Evolutionary conservation across 306 rosid genomes (phyloP).

Genomic region (Vigna hirtella): DNA sequence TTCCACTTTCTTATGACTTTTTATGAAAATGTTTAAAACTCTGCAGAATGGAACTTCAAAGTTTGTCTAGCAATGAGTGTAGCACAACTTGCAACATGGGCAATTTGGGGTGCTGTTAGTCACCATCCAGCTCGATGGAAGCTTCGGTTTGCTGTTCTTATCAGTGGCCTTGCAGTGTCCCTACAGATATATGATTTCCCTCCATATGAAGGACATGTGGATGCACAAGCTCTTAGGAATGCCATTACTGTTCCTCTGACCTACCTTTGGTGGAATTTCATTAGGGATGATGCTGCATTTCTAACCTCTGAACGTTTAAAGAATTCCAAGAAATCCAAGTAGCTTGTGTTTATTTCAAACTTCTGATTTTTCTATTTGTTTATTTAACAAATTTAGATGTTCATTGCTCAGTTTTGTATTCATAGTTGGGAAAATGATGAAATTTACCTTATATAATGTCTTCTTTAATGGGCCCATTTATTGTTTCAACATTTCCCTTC

Average conservation of each 20-base stretch:
- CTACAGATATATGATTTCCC: conserved; percentile 73
- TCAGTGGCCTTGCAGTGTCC: conserved; percentile 67
- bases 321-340: conserved; percentile 70
- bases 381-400: not conserved
- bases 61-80: conserved; percentile 74
- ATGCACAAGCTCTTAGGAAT: conserved; percentile 81
- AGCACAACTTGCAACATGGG: conserved; percentile 74
- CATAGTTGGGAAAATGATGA: conserved; percentile 1
- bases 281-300: conserved; percentile 71
- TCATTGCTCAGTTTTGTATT: not conserved
- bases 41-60: conserved; percentile 80
- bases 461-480: not conserved
- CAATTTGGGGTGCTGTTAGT: conserved; percentile 60
- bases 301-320: conserved; percentile 50
- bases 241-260: conserved; percentile 80
- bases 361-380: not conserved
- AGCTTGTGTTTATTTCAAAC: conserved; percentile 41
- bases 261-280: conserved; percentile 84
- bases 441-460: not conserved
- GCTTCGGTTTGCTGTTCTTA: conserved; percentile 63
- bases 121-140: conserved; percentile 77
- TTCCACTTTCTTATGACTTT: not conserved
- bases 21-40: conserved; percentile 12
- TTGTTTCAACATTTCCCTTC: not conserved
- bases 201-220: conserved; percentile 67